Evolutionary conservation across 2,329 filamentous ascomycete genomes (phyloP).

Genomic region (Hymenoscyphus occultus): DNA sequence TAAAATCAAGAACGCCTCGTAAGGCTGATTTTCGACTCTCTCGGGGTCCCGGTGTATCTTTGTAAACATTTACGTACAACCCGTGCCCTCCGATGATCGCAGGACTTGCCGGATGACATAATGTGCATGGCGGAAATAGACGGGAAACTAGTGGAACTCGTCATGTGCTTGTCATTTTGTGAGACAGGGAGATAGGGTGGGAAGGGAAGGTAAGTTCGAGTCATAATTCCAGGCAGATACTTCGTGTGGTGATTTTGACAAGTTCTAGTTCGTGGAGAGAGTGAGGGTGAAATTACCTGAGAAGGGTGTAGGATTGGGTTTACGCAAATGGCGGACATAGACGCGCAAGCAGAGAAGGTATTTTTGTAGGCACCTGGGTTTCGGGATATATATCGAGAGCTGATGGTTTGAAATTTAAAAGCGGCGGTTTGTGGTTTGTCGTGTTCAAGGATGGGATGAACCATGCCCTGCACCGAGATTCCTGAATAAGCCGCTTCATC

Average conservation of each 20-base stretch:
- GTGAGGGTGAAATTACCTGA: background rate
- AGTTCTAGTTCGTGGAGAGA: background rate
- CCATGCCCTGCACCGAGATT: background rate
- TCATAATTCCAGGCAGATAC: constrained; percentile 4
- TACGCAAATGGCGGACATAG: background rate
- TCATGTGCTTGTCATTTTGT: constrained; percentile 10
- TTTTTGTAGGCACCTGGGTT: too few species aligned
- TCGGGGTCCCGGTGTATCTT: background rate
- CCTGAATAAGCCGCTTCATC: background rate
- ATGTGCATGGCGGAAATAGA: background rate
- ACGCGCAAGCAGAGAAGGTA: background rate
- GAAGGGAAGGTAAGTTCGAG: background rate
- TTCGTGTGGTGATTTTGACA: background rate
- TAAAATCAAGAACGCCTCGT: constrained; percentile 2
- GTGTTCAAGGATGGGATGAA: background rate
- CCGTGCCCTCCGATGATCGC: background rate
- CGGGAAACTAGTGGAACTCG: background rate
- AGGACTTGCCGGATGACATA: background rate
- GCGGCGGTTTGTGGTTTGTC: too few species aligned
- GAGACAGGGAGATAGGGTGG: background rate
- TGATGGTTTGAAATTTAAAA: too few species aligned
- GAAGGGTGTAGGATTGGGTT: background rate
- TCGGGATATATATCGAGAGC: too few species aligned
- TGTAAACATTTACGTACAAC: background rate
- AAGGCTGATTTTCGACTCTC: constrained; percentile 8